A percentile compares a stretch with the other conserved stretches of the same genome.
Evolutionary conservation across 768 basidiomycete genomes (phyloP).

Genomic region (Ramaria sp.): DNA sequence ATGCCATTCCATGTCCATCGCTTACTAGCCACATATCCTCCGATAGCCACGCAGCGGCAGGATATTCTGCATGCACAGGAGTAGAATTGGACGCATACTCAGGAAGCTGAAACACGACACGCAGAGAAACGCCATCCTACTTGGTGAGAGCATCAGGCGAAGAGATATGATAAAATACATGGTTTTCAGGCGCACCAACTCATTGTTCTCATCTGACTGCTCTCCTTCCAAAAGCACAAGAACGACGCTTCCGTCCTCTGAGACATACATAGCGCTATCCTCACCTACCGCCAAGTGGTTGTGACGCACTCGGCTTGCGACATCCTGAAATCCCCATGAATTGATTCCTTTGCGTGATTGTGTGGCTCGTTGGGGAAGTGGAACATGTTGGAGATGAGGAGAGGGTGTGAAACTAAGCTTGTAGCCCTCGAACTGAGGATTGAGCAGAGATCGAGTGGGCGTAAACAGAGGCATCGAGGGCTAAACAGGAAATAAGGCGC

Average conservation of each 20-base stretch:
- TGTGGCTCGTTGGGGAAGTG: conserved; percentile 34
- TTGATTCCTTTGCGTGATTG: conserved; percentile 31
- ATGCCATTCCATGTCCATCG: conserved; percentile 62
- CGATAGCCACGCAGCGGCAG: conserved; percentile 51
- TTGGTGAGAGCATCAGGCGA: conserved; percentile 14
- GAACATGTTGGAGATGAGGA: conserved; percentile 46
- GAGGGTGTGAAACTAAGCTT: conserved; percentile 35
- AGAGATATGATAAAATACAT: background rate
- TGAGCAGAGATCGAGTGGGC: conserved; percentile 46
- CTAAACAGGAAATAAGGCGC: no score
- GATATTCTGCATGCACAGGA: conserved; percentile 55
- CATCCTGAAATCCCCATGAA: conserved; percentile 64
- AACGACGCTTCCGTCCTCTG: conserved; percentile 50
- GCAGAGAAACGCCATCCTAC: conserved; percentile 49
- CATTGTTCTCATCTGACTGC: background rate
- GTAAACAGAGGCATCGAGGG: conserved; percentile 28
- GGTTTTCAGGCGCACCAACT: background rate
- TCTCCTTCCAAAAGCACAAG: conserved; percentile 38
- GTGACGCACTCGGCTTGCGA: conserved; percentile 74
- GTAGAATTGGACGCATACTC: background rate
- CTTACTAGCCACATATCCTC: conserved; percentile 40
- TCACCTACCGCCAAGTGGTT: conserved; percentile 58
- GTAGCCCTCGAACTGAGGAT: conserved; percentile 82
- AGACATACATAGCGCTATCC: conserved; percentile 53
- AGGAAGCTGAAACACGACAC: conserved; percentile 50